Percentiles rank a stretch among this genome's conserved stretches.
Evolutionary conservation across 345 rosid species (phyloP).

Genomic region (Arabidopsis thaliana): DNA sequence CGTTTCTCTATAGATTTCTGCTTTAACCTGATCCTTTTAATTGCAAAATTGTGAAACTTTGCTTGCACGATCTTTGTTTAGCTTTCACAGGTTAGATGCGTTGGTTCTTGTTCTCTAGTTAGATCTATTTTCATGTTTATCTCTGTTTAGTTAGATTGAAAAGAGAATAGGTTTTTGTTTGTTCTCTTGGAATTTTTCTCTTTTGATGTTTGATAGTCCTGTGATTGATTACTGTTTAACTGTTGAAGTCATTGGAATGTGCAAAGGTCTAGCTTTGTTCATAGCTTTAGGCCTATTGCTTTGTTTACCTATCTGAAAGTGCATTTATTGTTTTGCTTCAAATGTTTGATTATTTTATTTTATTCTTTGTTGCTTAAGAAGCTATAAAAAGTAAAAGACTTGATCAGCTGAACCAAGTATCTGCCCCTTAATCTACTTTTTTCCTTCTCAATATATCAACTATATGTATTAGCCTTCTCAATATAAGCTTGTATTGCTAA

Average conservation of each 20-base stretch:
- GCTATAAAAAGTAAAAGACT: conserved; percentile 27
- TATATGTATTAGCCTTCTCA: background rate
- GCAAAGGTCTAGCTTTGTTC: conserved; percentile 38
- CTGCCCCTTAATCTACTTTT: background rate
- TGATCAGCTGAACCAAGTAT: conserved; percentile 35
- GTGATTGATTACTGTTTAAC: conserved; percentile 33
- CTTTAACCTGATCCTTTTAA: background rate
- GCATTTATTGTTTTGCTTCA: conserved; percentile 35
- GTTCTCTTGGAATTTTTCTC: background rate
- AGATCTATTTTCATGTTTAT: conserved; percentile 26
- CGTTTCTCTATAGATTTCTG: conserved; percentile 11
- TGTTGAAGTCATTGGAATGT: conserved; percentile 31
- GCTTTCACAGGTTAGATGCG: conserved; percentile 17
- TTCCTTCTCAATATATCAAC: background rate
- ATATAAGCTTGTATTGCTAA: conserved; percentile 3
- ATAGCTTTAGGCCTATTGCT: conserved; percentile 33
- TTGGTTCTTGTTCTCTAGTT: conserved; percentile 21
- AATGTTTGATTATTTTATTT: conserved; percentile 14
- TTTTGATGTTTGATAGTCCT: conserved; percentile 41
- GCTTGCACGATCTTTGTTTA: conserved; percentile 30
- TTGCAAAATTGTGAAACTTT: conserved; percentile 14
- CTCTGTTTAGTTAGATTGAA: conserved; percentile 26
- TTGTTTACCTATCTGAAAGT: conserved; percentile 31
- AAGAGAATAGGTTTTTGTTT: background rate
- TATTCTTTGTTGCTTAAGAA: conserved; percentile 23